A percentile compares a stretch with the other conserved stretches of the same genome.
Conservation (phyloP, 805 yeast species). For the Yamadazyma sp. region DNA sequence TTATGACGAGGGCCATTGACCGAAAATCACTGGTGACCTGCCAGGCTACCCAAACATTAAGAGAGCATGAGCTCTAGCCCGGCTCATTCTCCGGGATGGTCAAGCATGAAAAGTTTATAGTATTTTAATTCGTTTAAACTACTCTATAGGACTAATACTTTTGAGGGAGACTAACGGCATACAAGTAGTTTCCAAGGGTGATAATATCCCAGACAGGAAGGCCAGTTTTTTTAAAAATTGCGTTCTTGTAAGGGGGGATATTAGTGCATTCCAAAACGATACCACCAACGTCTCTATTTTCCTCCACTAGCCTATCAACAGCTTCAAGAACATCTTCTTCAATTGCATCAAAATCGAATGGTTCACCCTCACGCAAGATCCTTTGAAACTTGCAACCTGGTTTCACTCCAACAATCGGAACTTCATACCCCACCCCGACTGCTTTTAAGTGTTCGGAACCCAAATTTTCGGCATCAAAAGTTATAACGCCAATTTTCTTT, state of each 20-base stretch:
- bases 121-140: too few relatives aligned
- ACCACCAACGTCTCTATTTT: slow-evolving; percentile 20
- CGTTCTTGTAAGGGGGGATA: slow-evolving; percentile 33
- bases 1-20: too few relatives aligned
- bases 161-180: slow-evolving; percentile 1
- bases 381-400: slow-evolving; percentile 11
- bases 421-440: slow-evolving; percentile 24
- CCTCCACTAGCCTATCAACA: slow-evolving; percentile 5
- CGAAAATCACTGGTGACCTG: too few relatives aligned
- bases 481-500: slow-evolving; percentile 27
- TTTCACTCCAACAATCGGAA: slow-evolving; percentile 16
- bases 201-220: slow-evolving; percentile 32
- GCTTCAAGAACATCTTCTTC: slow-evolving; percentile 19
- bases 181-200: slow-evolving; percentile 26
- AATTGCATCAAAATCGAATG: slow-evolving; percentile 23
- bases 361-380: slow-evolving; percentile 19
- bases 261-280: slow-evolving; percentile 35
- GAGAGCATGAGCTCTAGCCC: too few relatives aligned
- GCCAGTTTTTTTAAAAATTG: slow-evolving; percentile 22
- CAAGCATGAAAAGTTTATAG: too few relatives aligned
- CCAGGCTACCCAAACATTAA: too few relatives aligned
- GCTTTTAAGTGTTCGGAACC: slow-evolving; percentile 28
- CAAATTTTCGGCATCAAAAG: slow-evolving; percentile 26
- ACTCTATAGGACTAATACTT: too few relatives aligned
- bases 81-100: too few relatives aligned